Evolutionary conservation across 805 yeast genomes (phyloP), one percentile per base, ranked within the genome.

Genomic region (Lipomyces yamadae): DNA sequence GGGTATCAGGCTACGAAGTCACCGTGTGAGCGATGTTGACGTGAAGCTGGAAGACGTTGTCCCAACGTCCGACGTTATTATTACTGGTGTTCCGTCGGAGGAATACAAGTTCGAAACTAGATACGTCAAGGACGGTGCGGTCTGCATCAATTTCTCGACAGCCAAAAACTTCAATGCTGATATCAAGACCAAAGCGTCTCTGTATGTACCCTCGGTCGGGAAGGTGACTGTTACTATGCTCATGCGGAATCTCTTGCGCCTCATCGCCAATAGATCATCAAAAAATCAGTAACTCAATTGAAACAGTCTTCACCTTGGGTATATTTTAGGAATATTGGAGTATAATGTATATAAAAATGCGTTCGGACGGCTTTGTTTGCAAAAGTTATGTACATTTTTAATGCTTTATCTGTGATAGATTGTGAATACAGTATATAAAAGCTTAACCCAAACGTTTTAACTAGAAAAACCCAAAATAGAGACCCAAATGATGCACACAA

Each of bases 221-320:
- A 95, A 95, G 78, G 98, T 95, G 42, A 95, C 99, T 50, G 93
- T 95, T 69, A 86, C 97, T 67, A 95, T 95, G 98, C 80, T 95
- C 54, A 80, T 95, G 78, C 86, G 99, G 77, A 95, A 95, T 77
- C 81, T 95, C 78, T 79, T 95, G 66, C 85, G 99, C 72, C 81
- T 95, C 71, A 85, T 90, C 70, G 87, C 88, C 60, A 93, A 95
- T 80, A 62, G 30, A 24, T 42, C 58, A 24, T 42, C 58, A 56
- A 56, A 56, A 15, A 39, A 35, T 8, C 48, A 6, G 15, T 15
- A 56, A 8, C n/a, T 5, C 8, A 35, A 33, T 10, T 54, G 24
- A 24, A 54, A 15, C 4, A 29, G 55, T 52, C 1, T 37, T 7
- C 24, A 24, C 24, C 1, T 24, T 24, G 39, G 3, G 39, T 37